Evolutionary conservation across 1,284 basidiomycete genomes (phyloP).

Genomic region (Melampsora americana): DNA sequence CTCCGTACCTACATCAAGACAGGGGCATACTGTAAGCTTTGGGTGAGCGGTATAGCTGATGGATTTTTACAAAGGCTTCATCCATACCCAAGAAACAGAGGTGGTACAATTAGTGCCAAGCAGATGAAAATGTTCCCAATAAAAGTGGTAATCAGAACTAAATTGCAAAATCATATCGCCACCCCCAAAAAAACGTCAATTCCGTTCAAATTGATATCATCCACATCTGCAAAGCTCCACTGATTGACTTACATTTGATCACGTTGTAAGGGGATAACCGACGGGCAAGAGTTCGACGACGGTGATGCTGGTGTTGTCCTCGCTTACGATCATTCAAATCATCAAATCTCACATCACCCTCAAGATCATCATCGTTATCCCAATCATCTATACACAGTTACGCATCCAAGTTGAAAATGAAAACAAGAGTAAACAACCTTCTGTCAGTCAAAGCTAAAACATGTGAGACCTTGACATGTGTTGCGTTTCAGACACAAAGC

Average conservation of each 20-base stretch:
- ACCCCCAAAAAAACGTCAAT: no score
- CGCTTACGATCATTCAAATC: constrained; percentile 24
- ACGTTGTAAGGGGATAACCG: constrained; percentile 41
- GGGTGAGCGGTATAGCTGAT: background rate
- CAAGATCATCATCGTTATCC: constrained; percentile 44
- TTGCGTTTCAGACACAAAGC: background rate
- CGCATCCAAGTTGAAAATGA: background rate
- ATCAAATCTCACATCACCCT: constrained; percentile 32
- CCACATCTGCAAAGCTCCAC: background rate
- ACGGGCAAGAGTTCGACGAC: constrained; percentile 22
- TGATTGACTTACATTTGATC: constrained; percentile 24
- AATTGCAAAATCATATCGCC: background rate
- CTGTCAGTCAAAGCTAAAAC: background rate
- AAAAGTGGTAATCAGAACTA: constrained; percentile 34
- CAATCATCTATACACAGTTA: constrained; percentile 29
- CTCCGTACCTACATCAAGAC: constrained; percentile 5
- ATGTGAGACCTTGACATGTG: background rate
- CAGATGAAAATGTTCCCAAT: constrained; percentile 37
- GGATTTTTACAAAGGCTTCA: background rate
- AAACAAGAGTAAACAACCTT: background rate
- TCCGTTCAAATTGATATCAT: no score
- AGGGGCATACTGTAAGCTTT: background rate
- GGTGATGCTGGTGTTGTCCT: constrained; percentile 21
- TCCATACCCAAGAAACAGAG: constrained; percentile 24
- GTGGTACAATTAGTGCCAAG: constrained; percentile 16